phyloP scores from a whole-genome alignment of 1,284 basidiomycete genomes.

The Phenoliferia sp. region DNA sequence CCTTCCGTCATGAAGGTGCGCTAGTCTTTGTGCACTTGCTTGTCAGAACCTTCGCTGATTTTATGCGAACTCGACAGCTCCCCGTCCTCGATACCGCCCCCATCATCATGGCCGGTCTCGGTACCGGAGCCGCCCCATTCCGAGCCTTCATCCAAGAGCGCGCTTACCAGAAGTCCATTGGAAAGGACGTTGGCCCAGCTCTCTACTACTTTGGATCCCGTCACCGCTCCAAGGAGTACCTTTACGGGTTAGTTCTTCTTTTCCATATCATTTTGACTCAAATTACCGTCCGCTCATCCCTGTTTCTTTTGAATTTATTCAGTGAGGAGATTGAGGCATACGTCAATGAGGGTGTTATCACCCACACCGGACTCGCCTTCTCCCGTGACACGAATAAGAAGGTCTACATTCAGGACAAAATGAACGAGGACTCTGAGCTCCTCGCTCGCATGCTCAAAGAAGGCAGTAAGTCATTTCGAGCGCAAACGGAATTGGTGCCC shows the following conservation, averaged over 20 bases:
- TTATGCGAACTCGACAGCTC: conserved; percentile 47
- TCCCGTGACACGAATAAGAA: conserved; percentile 87
- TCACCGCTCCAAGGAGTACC: conserved; percentile 87
- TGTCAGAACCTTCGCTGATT: not conserved
- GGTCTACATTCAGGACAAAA: conserved; percentile 98
- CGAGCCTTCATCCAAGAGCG: conserved; percentile 96
- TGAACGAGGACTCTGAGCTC: conserved; percentile 77
- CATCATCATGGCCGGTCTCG: conserved; percentile 96
- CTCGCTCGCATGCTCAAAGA: conserved; percentile 65
- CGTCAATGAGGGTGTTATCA: conserved; percentile 75
- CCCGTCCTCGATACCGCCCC: conserved; percentile 81
- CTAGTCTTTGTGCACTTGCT: conserved; percentile 28
- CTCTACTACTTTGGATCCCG: conserved; percentile 99
- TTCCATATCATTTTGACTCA: too few species aligned
- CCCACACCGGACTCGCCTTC: conserved; percentile 89
- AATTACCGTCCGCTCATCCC: not conserved
- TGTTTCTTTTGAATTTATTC: conserved; percentile 5
- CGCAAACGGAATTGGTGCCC: conserved; percentile 47
- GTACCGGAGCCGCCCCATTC: conserved; percentile 97
- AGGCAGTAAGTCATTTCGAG: conserved; percentile 38
- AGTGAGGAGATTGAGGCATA: conserved; percentile 54
- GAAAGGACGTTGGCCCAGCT: conserved; percentile 76
- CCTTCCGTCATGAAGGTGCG: conserved; percentile 98
- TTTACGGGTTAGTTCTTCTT: conserved; percentile 66
- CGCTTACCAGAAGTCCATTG: conserved; percentile 71